Evolutionary conservation across 2,329 filamentous ascomycete genomes (phyloP).

Genomic region (Neocatenulostroma microsporum): DNA sequence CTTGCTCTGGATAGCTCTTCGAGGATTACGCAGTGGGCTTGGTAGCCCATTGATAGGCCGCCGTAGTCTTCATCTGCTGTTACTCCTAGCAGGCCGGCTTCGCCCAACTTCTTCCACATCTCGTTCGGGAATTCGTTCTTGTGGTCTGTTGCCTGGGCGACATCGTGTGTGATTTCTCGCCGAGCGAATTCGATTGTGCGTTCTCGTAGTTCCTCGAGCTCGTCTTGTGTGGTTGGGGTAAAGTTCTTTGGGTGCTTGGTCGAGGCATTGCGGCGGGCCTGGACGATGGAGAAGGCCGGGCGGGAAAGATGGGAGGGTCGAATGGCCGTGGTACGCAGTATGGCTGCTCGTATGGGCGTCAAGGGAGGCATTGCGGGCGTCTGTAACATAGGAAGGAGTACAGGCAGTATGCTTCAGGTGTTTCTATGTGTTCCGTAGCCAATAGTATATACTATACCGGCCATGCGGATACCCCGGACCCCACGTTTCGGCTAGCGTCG

Average conservation of each 20-base stretch:
- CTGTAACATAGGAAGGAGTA: neutral
- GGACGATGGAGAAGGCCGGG: slow-evolving; percentile 7
- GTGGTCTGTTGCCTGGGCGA: slow-evolving; percentile 76
- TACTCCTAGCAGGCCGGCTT: slow-evolving; percentile 82
- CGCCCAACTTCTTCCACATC: slow-evolving; percentile 91
- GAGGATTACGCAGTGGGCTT: slow-evolving; percentile 91
- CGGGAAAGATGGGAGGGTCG: neutral
- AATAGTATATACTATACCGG: too few species aligned
- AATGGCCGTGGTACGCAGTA: slow-evolving; percentile 14
- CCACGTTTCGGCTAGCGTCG: too few species aligned
- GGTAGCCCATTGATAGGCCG: slow-evolving; percentile 85
- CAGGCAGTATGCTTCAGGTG: neutral
- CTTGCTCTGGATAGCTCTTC: slow-evolving; percentile 89
- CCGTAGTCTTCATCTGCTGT: slow-evolving; percentile 90
- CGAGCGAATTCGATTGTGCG: slow-evolving; percentile 80
- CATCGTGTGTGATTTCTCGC: slow-evolving; percentile 74
- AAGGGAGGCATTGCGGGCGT: slow-evolving; percentile 17
- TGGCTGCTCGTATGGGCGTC: slow-evolving; percentile 17
- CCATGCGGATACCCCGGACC: too few species aligned
- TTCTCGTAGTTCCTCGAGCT: slow-evolving; percentile 73
- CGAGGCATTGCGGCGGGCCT: slow-evolving; percentile 45
- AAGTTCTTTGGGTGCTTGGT: slow-evolving; percentile 64
- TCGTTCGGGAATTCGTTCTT: slow-evolving; percentile 79
- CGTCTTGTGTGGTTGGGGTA: slow-evolving; percentile 58
- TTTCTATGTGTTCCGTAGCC: too few species aligned